Conservation (phyloP, 1,284 basidiomycete genomes). For the Lentinula novae-zelandiae region DNA sequence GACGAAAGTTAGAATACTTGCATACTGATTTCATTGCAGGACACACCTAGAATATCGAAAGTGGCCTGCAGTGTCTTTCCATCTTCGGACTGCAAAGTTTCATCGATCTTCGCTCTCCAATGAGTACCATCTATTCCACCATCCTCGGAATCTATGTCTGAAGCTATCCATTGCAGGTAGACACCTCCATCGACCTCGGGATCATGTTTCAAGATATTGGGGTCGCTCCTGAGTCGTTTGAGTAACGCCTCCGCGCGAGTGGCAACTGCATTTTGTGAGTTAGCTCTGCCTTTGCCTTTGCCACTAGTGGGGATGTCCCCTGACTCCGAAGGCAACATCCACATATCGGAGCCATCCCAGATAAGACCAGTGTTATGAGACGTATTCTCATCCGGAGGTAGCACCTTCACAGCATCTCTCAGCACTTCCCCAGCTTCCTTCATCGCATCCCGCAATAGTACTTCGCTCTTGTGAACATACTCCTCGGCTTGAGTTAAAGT, state of each 20-base stretch:
- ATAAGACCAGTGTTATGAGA: conserved; percentile 37
- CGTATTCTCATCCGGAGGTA: conserved; percentile 68
- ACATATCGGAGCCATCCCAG: conserved; percentile 85
- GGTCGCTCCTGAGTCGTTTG: conserved; percentile 70
- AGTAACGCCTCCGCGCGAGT: conserved; percentile 80
- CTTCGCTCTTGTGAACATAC: conserved; percentile 78
- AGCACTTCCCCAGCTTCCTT: conserved; percentile 74
- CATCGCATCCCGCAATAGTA: conserved; percentile 63
- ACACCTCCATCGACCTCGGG: conserved; percentile 60
- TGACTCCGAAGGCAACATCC: conserved; percentile 52
- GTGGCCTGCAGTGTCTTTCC: conserved; percentile 58
- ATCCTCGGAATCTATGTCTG: conserved; percentile 46
- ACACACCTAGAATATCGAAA: conserved; percentile 59
- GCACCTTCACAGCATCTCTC: conserved; percentile 83
- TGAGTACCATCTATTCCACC: conserved; percentile 54
- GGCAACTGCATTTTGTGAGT: conserved; percentile 48
- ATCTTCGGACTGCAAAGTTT: conserved; percentile 45
- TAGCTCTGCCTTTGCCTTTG: conserved; percentile 45
- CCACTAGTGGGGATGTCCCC: conserved; percentile 18
- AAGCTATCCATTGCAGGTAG: conserved; percentile 60
- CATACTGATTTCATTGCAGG: neutral
- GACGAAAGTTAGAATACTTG: neutral
- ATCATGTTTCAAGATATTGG: conserved; percentile 73
- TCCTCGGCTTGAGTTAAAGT: conserved; percentile 79
- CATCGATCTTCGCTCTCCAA: conserved; percentile 52